Evolutionary conservation across 2,329 filamentous ascomycete species (phyloP).

Genomic region (Claviceps digitariae): DNA sequence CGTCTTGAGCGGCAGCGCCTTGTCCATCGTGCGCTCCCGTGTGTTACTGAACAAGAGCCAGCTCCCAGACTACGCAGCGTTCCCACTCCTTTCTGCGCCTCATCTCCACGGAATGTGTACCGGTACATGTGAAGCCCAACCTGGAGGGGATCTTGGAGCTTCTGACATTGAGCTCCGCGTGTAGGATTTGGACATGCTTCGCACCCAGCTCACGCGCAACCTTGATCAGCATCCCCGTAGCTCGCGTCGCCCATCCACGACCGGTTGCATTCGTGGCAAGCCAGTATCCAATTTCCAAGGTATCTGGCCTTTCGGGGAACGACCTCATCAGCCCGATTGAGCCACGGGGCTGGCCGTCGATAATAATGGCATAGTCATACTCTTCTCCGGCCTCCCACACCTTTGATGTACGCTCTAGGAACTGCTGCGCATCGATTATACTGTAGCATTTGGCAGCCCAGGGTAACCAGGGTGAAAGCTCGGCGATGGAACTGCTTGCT

Average conservation of each 20-base stretch:
- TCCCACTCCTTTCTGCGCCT: background rate
- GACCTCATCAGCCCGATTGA: constrained; percentile 8
- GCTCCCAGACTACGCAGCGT: background rate
- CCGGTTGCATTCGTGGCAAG: constrained; percentile 8
- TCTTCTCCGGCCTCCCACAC: constrained; percentile 6
- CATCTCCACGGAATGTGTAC: background rate
- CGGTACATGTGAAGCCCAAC: constrained; percentile 5
- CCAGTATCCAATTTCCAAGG: constrained; percentile 11
- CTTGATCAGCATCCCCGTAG: constrained; percentile 5
- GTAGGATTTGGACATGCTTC: constrained; percentile 8
- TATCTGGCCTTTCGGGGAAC: background rate
- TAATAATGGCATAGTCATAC: constrained; percentile 9
- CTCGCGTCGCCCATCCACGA: constrained; percentile 8
- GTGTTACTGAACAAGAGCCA: background rate
- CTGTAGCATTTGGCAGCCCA: constrained; percentile 9
- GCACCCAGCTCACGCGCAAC: constrained; percentile 8
- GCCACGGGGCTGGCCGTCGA: constrained; percentile 3
- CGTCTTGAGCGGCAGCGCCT: background rate
- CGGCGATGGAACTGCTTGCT: constrained; percentile 6
- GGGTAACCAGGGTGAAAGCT: constrained; percentile 10
- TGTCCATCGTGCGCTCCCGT: background rate
- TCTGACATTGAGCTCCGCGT: constrained; percentile 5
- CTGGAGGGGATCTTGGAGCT: constrained; percentile 6
- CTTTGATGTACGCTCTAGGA: constrained; percentile 1
- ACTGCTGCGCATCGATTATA: constrained; percentile 3